These are phyloP conservation scores for Globisporangium abappressorium DNA, from an alignment of 352 stramenopile genomes.

Conservation along the genomic window DNA sequence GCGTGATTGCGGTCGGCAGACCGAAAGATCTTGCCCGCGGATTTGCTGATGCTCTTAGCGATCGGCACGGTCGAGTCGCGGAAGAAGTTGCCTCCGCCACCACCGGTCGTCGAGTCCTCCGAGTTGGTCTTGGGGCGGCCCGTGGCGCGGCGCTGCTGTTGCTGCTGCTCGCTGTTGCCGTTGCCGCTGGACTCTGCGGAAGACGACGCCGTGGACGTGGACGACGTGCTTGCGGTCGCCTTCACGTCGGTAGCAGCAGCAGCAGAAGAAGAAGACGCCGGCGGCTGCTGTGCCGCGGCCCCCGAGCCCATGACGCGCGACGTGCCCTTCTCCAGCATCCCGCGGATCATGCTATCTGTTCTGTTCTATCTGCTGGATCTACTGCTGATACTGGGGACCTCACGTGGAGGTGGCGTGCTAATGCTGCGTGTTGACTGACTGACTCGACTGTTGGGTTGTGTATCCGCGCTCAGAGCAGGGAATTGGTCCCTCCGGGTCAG, in stretches of 20 bases:
- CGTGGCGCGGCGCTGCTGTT: background rate
- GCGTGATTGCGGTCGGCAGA: background rate
- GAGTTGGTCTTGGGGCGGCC: slow-evolving; percentile 11
- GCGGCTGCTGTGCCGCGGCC: background rate
- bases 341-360: slow-evolving; percentile 17
- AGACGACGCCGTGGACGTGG: slow-evolving; percentile 2
- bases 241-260: background rate
- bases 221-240: background rate
- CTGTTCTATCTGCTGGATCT: background rate
- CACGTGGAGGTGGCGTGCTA: background rate
- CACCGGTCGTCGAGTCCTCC: slow-evolving; percentile 9
- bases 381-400: background rate
- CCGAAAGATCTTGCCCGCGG: slow-evolving; percentile 18
- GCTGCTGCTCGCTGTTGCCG: background rate
- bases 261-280: background rate
- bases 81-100: slow-evolving; percentile 1
- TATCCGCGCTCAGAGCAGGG: background rate
- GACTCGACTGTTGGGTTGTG: background rate
- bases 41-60: slow-evolving; percentile 17
- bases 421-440: background rate
- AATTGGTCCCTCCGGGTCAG: background rate
- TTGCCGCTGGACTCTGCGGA: slow-evolving; percentile 13
- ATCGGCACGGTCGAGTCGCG: slow-evolving; percentile 19
- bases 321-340: slow-evolving; percentile 19
- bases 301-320: background rate